A percentile compares a stretch with the other conserved stretches of the same genome.
Conservation (phyloP, 306 rosid genomes). For the Gleditsia sinensis region DNA sequence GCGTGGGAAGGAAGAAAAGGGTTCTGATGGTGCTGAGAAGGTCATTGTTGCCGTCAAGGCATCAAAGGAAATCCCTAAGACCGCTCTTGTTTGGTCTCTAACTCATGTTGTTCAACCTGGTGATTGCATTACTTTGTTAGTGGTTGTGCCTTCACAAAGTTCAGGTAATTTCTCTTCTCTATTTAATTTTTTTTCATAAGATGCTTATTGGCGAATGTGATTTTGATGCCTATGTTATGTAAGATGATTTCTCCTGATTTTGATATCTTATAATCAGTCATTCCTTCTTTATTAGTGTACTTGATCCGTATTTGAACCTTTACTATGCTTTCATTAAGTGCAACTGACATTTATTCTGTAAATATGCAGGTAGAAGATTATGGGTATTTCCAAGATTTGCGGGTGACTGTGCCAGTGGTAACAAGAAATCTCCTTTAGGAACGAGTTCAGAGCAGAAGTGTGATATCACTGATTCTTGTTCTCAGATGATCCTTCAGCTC, state of each 20-base stretch:
- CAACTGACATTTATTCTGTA: constrained; percentile 2
- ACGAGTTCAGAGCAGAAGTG: constrained; percentile 68
- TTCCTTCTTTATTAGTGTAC: background rate
- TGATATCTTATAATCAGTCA: too few relatives aligned
- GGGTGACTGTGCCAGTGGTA: constrained; percentile 86
- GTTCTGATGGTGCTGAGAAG: constrained; percentile 76
- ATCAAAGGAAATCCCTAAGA: constrained; percentile 87
- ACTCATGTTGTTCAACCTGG: constrained; percentile 99
- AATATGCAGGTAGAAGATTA: constrained; percentile 68
- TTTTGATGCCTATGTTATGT: constrained; percentile 3
- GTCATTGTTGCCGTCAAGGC: constrained; percentile 98
- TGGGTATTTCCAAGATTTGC: constrained; percentile 97
- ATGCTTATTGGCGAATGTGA: background rate
- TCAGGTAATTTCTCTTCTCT: constrained; percentile 58
- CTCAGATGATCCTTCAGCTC: constrained; percentile 98
- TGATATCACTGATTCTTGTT: constrained; percentile 86
- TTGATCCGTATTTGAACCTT: constrained; percentile 21
- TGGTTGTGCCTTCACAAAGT: constrained; percentile 86
- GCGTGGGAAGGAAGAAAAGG: constrained; percentile 77
- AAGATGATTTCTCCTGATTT: too few relatives aligned
- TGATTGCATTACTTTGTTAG: constrained; percentile 90
- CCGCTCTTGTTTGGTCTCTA: constrained; percentile 95
- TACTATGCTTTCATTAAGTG: background rate
- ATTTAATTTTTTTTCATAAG: background rate
- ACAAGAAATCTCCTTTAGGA: constrained; percentile 59